A percentile compares a stretch with the other conserved stretches of the same genome.
phyloP scores from a whole-genome alignment of 2,329 filamentous ascomycete genomes.

The Pseudogymnoascus sp. region DNA sequence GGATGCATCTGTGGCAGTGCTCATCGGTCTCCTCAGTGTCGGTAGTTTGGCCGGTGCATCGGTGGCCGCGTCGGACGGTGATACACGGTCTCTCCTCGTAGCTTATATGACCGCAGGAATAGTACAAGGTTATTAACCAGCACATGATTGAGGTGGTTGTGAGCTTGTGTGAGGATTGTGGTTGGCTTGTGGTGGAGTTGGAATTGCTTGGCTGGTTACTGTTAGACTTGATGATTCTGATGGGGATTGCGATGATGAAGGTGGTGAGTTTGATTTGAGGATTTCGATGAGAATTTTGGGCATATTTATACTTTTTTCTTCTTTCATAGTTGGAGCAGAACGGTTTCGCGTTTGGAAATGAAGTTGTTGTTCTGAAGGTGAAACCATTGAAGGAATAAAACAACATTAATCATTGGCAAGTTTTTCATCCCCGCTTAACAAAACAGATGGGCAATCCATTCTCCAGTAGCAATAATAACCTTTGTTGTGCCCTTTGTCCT shows the following conservation, averaged over 20 bases:
- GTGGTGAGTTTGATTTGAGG: neutral
- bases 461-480: neutral
- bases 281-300: neutral
- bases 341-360: neutral
- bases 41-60: neutral
- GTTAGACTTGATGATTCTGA: neutral
- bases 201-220: neutral
- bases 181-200: neutral
- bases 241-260: neutral
- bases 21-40: neutral
- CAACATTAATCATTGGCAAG: neutral
- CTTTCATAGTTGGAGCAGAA: neutral
- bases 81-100: neutral
- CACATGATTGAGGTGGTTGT: neutral
- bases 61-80: neutral
- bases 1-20: neutral
- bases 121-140: neutral
- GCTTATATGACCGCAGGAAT: neutral
- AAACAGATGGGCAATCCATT: neutral
- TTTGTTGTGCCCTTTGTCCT: neutral
- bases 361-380: neutral
- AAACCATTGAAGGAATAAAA: neutral
- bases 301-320: neutral
- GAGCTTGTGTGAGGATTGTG: neutral
- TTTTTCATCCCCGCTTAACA: neutral